These are phyloP conservation scores for Carex myosuroides DNA, from an alignment of 176 grass and related monocot species.

Conservation along the genomic window DNA sequence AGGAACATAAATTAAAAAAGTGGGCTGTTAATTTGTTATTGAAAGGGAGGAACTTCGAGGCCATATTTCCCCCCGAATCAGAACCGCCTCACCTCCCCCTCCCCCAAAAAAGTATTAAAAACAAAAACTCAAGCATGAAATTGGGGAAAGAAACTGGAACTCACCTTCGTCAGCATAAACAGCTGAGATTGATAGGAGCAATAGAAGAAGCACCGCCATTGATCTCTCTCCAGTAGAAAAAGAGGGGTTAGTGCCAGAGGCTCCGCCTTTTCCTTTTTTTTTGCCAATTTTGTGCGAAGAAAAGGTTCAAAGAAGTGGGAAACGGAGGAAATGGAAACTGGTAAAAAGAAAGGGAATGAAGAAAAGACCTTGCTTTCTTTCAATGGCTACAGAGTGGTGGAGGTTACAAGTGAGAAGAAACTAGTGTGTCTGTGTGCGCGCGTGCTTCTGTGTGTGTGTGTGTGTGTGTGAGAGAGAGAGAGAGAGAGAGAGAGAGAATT, in stretches of 20 bases:
- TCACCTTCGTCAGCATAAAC: constrained; percentile 60
- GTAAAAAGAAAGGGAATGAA: constrained; percentile 3
- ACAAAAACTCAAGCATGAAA: neutral
- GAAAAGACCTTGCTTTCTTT: constrained; percentile 10
- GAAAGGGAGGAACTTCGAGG: neutral
- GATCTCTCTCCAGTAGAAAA: neutral
- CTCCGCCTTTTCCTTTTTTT: neutral
- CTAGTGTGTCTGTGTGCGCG: neutral
- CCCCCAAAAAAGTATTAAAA: neutral
- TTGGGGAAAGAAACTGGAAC: neutral
- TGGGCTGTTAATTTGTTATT: neutral
- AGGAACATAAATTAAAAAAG: neutral
- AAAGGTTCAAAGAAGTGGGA: neutral
- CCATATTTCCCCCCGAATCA: neutral
- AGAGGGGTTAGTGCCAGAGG: neutral
- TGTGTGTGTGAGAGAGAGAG: neutral
- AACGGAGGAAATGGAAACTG: neutral
- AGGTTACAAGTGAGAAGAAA: neutral
- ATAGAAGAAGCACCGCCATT: constrained; percentile 36
- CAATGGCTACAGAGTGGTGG: neutral
- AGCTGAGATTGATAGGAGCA: constrained; percentile 20
- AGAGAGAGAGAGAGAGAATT: neutral
- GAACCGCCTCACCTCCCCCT: neutral
- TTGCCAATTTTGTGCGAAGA: neutral
- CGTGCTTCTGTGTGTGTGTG: neutral